phyloP scores from a whole-genome alignment of 2,329 filamentous ascomycete genomes.

The Madurella fahalii region DNA sequence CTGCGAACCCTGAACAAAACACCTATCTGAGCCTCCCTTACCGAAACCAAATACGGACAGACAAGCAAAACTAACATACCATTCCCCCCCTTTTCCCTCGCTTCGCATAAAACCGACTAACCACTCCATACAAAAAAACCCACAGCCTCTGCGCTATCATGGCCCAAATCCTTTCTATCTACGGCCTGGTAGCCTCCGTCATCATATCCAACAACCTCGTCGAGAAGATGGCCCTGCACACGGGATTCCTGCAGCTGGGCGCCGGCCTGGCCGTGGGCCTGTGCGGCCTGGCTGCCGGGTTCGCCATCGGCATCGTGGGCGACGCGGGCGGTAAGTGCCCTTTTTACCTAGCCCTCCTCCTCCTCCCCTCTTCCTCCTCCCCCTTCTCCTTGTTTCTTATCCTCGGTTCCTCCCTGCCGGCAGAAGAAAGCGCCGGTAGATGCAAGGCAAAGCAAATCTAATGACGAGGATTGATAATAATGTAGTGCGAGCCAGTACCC shows the following conservation, averaged over 20 bases:
- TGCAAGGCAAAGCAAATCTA: background rate
- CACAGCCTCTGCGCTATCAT: constrained; percentile 91
- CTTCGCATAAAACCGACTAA: background rate
- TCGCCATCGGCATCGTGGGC: constrained; percentile 83
- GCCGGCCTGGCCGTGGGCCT: constrained; percentile 78
- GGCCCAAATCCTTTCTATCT: constrained; percentile 99
- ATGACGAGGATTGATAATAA: too few species aligned
- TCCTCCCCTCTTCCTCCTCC: background rate
- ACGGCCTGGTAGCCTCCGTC: constrained; percentile 82
- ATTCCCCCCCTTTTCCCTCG: background rate
- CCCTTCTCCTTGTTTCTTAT: background rate
- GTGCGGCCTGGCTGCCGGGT: constrained; percentile 76
- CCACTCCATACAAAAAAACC: background rate
- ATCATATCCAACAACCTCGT: constrained; percentile 74
- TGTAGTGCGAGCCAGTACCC: constrained; percentile 73
- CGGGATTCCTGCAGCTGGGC: constrained; percentile 79
- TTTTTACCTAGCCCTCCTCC: background rate
- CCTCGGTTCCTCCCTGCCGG: background rate
- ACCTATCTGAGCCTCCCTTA: too few species aligned
- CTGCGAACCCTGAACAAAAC: too few species aligned
- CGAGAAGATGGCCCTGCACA: constrained; percentile 67
- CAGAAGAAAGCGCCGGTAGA: background rate
- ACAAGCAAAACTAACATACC: too few species aligned
- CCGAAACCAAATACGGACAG: too few species aligned
- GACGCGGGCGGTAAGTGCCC: constrained; percentile 57